A percentile compares a stretch with the other conserved stretches of the same genome.
phyloP scores from a whole-genome alignment of 2,329 filamentous ascomycete genomes.

The Paraphoma chrysanthemicola region DNA sequence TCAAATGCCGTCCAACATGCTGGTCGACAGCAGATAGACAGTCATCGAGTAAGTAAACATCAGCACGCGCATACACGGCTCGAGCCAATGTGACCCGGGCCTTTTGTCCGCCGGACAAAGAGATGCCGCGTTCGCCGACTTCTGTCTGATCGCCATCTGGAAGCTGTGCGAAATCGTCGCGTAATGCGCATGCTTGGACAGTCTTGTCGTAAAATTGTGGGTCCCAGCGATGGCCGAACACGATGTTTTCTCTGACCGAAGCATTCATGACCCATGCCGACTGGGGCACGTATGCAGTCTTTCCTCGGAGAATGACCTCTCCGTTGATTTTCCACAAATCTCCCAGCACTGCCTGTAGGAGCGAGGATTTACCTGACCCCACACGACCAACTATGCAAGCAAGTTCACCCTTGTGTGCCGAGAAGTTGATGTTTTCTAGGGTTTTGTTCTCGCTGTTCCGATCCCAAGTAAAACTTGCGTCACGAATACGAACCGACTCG shows the following conservation, averaged over 20 bases:
- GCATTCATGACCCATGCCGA: constrained; percentile 98
- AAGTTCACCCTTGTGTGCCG: constrained; percentile 89
- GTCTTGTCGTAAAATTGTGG: constrained; percentile 93
- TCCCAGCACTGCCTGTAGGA: constrained; percentile 86
- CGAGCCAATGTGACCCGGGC: constrained; percentile 89
- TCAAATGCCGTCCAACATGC: constrained; percentile 93
- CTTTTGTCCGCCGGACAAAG: constrained; percentile 94
- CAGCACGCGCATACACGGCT: constrained; percentile 95
- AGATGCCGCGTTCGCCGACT: constrained; percentile 96
- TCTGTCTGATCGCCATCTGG: constrained; percentile 97
- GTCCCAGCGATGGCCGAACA: constrained; percentile 95
- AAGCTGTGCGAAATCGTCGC: constrained; percentile 89
- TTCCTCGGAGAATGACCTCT: constrained; percentile 80
- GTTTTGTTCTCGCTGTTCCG: constrained; percentile 73
- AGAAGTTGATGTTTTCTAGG: constrained; percentile 85
- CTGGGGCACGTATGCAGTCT: constrained; percentile 90
- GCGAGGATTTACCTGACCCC: constrained; percentile 92
- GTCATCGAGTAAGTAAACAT: constrained; percentile 94
- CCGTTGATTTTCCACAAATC: constrained; percentile 91
- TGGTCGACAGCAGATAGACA: constrained; percentile 97
- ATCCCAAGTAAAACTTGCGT: constrained; percentile 95
- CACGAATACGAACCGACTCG: constrained; percentile 81
- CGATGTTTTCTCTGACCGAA: constrained; percentile 94
- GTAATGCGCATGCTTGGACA: constrained; percentile 85
- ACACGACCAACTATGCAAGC: constrained; percentile 93